phyloP scores from a whole-genome alignment of 2,329 filamentous ascomycete genomes.

The Xylariaceae sp. region DNA sequence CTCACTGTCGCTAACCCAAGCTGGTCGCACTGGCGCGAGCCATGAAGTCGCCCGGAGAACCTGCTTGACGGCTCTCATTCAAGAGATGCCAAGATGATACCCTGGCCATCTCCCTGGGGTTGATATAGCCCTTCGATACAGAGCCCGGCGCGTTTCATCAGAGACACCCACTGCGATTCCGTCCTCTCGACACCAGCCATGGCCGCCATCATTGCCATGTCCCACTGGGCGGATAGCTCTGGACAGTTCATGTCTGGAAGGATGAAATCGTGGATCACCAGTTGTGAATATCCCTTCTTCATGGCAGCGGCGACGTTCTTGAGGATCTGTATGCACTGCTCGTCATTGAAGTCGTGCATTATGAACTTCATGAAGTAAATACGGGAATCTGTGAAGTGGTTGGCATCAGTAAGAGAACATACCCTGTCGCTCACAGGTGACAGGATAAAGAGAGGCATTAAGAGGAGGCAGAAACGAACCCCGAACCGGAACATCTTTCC shows the following conservation, averaged over 20 bases:
- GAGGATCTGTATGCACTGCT: slow-evolving; percentile 10
- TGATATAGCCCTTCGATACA: slow-evolving; percentile 9
- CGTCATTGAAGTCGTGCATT: slow-evolving; percentile 13
- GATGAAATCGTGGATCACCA: slow-evolving; percentile 17
- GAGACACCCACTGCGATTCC: slow-evolving; percentile 9
- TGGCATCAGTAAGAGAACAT: neutral
- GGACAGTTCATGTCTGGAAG: slow-evolving; percentile 10
- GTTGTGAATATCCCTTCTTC: slow-evolving; percentile 15
- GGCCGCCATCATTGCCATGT: slow-evolving; percentile 12
- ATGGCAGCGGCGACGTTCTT: slow-evolving; percentile 11
- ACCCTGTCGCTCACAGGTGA: too few species aligned
- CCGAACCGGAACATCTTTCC: slow-evolving; percentile 8
- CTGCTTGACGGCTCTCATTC: too few species aligned
- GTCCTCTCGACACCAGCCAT: slow-evolving; percentile 12
- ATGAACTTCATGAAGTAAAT: slow-evolving; percentile 19
- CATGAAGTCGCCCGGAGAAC: too few species aligned
- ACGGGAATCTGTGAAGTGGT: slow-evolving; percentile 4
- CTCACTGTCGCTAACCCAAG: too few species aligned
- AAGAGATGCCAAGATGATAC: neutral
- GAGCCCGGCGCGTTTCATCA: slow-evolving; percentile 9
- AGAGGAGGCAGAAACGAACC: slow-evolving; percentile 1
- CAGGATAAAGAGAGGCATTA: neutral
- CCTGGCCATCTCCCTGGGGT: neutral
- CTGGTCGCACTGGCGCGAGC: too few species aligned
- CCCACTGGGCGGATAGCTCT: slow-evolving; percentile 10